phyloP scores from a whole-genome alignment of 768 basidiomycete genomes.

The Termitomyces sp. region DNA sequence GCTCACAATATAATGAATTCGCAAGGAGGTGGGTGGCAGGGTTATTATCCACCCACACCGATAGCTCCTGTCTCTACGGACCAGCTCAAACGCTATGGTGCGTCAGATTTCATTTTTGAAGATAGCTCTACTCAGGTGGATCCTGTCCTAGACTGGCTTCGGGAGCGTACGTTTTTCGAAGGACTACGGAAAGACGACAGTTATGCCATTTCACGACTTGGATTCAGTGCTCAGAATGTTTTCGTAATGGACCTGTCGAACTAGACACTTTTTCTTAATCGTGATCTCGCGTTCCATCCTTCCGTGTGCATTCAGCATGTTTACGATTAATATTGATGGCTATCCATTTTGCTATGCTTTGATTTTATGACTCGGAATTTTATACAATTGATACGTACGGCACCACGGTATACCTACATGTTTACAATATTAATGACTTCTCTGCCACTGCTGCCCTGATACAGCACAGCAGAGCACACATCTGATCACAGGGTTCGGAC shows the following conservation, averaged over 20 bases:
- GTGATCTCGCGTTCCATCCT: background rate
- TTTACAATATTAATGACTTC: background rate
- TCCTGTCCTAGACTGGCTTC: conserved; percentile 58
- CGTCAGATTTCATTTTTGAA: conserved; percentile 19
- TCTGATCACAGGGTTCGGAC: background rate
- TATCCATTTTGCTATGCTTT: background rate
- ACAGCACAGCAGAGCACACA: background rate
- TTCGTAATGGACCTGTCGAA: conserved; percentile 62
- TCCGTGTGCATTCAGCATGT: background rate
- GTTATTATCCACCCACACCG: conserved; percentile 46
- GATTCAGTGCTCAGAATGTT: conserved; percentile 74
- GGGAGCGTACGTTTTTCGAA: conserved; percentile 70
- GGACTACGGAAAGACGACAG: conserved; percentile 51
- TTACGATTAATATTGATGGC: background rate
- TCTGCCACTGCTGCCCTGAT: too few relatives aligned
- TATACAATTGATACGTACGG: background rate
- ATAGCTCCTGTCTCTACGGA: conserved; percentile 35
- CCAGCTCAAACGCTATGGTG: conserved; percentile 53
- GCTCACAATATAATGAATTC: conserved; percentile 24
- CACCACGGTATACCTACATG: background rate
- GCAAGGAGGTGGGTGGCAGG: conserved; percentile 18
- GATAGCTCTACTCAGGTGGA: background rate
- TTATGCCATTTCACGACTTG: conserved; percentile 56
- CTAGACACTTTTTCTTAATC: conserved; percentile 18
- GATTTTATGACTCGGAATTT: background rate